Percentiles rank a stretch among this genome's conserved stretches.
Conservation (phyloP, 208 protist species). For the Wallacemonas rigidus region DNA sequence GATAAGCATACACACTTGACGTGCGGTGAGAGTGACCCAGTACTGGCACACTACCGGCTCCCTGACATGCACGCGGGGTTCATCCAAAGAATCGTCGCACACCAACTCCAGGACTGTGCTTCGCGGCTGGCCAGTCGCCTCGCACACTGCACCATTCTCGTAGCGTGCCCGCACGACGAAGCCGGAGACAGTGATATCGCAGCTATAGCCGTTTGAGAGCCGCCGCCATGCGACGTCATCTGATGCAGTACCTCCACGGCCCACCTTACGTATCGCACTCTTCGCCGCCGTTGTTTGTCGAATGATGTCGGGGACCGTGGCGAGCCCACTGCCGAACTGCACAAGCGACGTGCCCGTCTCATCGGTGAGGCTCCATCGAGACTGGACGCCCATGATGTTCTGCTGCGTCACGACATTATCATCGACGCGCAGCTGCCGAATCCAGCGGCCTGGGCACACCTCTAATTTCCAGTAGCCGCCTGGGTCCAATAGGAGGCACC, state of each 20-base stretch:
- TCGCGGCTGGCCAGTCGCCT: neutral
- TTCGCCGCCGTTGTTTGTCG: neutral
- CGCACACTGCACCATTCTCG: slow-evolving; percentile 6
- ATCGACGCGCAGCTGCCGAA: slow-evolving; percentile 32
- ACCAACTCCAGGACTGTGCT: neutral
- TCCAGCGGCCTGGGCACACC: slow-evolving; percentile 38
- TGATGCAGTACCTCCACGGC: neutral
- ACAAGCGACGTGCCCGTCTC: slow-evolving; percentile 16
- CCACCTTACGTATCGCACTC: neutral
- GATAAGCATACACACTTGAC: neutral
- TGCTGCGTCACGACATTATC: slow-evolving; percentile 28
- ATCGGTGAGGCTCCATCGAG: slow-evolving; percentile 24
- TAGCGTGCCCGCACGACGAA: neutral
- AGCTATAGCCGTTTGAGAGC: neutral
- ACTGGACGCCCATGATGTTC: slow-evolving; percentile 34
- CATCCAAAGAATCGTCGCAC: neutral
- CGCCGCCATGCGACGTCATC: neutral
- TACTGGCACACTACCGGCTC: slow-evolving; percentile 6
- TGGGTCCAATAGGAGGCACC: slow-evolving; percentile 12
- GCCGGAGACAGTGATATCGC: neutral
- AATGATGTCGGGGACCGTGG: slow-evolving; percentile 28
- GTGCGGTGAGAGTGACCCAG: neutral
- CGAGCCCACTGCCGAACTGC: slow-evolving; percentile 13
- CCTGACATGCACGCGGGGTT: neutral
- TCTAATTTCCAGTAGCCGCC: slow-evolving; percentile 28